These are phyloP conservation scores for Boletus pseudopeckii DNA, from an alignment of 768 basidiomycete genomes.

Conservation along the genomic window DNA sequence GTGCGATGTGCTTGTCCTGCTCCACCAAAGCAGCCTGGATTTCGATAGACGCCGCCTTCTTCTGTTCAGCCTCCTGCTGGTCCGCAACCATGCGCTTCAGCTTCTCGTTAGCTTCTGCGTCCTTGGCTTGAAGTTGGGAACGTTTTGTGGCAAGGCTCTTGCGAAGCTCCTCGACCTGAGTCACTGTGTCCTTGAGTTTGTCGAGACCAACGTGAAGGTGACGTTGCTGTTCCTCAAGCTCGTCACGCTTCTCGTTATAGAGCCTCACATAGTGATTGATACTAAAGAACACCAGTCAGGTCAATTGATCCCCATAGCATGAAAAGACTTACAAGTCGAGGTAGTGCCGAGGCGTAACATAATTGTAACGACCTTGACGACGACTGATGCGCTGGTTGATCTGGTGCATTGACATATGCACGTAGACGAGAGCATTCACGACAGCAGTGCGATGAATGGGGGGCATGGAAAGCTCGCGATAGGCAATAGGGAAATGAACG, in stretches of 20 bases:
- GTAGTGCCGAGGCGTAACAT: constrained; percentile 96
- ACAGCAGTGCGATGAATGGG: constrained; percentile 88
- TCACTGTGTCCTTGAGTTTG: constrained; percentile 93
- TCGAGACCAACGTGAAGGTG: constrained; percentile 98
- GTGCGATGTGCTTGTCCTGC: constrained; percentile 85
- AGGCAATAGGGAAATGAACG: constrained; percentile 82
- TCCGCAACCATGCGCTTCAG: constrained; percentile 96
- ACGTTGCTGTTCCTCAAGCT: constrained; percentile 96
- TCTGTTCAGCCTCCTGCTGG: constrained; percentile 98
- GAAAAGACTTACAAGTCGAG: constrained; percentile 84
- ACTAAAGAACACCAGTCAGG: constrained; percentile 39
- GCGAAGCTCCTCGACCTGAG: constrained; percentile 93
- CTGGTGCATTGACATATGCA: constrained; percentile 85
- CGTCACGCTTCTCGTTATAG: constrained; percentile 94
- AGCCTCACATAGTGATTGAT: constrained; percentile 97
- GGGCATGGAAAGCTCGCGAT: constrained; percentile 79
- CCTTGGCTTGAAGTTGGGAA: constrained; percentile 87
- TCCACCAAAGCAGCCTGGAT: constrained; percentile 92
- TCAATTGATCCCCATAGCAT: not conserved
- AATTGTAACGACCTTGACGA: constrained; percentile 92
- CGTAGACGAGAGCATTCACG: constrained; percentile 89
- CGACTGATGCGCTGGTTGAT: constrained; percentile 88
- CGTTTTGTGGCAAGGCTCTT: constrained; percentile 94
- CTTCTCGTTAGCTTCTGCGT: constrained; percentile 95
- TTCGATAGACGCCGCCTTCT: constrained; percentile 94